phyloP scores from a whole-genome alignment of 176 grass and related monocot genomes.

The Phoenix roebelenii region DNA sequence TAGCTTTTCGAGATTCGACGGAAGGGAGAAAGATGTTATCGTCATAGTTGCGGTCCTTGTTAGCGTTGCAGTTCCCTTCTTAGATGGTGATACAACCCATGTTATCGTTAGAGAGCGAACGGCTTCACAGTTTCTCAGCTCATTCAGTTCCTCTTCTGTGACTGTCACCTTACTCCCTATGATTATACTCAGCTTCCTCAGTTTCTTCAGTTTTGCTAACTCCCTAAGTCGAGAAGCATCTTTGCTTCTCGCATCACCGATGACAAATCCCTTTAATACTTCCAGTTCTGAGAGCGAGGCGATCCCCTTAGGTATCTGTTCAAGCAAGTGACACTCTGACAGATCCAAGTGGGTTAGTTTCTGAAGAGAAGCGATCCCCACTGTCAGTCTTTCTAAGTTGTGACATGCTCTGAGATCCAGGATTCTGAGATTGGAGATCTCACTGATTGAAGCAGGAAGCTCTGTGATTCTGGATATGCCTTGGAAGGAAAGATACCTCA shows the following conservation, averaged over 20 bases:
- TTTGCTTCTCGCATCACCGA: constrained; percentile 34
- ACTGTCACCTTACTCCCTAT: constrained; percentile 40
- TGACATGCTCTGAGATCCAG: constrained; percentile 77
- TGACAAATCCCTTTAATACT: constrained; percentile 68
- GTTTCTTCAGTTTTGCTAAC: constrained; percentile 28
- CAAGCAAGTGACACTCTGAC: constrained; percentile 64
- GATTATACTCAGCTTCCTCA: constrained; percentile 64
- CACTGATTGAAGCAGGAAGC: constrained; percentile 47
- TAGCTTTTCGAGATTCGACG: constrained; percentile 34
- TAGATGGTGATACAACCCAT: constrained; percentile 37
- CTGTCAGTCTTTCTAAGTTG: constrained; percentile 54
- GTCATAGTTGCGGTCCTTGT: constrained; percentile 12
- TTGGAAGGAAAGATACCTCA: constrained; percentile 29
- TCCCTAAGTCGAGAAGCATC: constrained; percentile 32
- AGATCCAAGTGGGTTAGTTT: constrained; percentile 62
- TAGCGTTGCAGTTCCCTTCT: constrained; percentile 9
- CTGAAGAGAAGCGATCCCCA: constrained; percentile 20
- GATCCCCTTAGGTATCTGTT: constrained; percentile 49
- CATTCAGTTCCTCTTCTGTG: constrained; percentile 23
- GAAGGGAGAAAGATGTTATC: constrained; percentile 7
- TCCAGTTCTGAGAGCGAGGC: constrained; percentile 37
- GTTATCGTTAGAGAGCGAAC: constrained; percentile 38
- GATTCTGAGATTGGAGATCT: constrained; percentile 38
- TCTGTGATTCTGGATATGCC: constrained; percentile 9
- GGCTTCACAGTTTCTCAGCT: constrained; percentile 24